Evolutionary conservation across 495 filamentous ascomycete genomes (phyloP).

Genomic region (Tuber melanosporum): DNA sequence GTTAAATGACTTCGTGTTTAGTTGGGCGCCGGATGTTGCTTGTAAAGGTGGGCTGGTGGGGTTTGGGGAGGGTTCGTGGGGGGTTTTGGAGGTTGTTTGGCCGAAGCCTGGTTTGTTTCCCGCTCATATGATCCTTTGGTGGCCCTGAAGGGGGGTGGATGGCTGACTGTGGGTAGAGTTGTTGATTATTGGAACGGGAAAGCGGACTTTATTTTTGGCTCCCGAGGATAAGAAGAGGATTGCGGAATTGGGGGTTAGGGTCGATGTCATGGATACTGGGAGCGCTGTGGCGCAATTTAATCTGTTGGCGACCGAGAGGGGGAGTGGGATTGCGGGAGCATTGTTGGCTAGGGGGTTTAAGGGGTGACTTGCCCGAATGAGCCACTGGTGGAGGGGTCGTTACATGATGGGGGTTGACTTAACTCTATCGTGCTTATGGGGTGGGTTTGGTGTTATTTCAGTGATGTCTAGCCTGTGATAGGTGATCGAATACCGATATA

Average conservation of each 20-base stretch:
- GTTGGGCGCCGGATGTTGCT: conserved; percentile 62
- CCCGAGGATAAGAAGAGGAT: conserved; percentile 65
- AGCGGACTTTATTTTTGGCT: conserved; percentile 64
- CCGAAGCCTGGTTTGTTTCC: conserved; percentile 74
- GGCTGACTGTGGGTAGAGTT: conserved; percentile 55
- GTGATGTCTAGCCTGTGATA: neutral
- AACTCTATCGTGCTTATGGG: neutral
- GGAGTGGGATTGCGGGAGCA: conserved; percentile 75
- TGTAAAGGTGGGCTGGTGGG: conserved; percentile 80
- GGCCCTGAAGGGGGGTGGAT: conserved; percentile 16
- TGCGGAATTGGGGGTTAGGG: conserved; percentile 68
- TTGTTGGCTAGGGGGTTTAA: conserved; percentile 52
- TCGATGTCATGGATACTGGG: conserved; percentile 86
- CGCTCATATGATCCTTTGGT: conserved; percentile 16
- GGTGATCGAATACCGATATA: neutral
- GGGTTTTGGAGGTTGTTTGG: conserved; percentile 70
- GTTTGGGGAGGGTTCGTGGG: conserved; percentile 63
- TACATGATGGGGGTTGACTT: conserved; percentile 12
- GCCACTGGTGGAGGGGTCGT: neutral
- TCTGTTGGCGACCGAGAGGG: conserved; percentile 73
- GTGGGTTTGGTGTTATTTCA: neutral
- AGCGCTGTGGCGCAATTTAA: conserved; percentile 93
- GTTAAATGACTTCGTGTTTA: conserved; percentile 77
- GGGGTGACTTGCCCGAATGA: neutral
- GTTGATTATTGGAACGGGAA: conserved; percentile 79